Conservation (phyloP, 257 asterid species). For the Nicotiana tabacum region DNA sequence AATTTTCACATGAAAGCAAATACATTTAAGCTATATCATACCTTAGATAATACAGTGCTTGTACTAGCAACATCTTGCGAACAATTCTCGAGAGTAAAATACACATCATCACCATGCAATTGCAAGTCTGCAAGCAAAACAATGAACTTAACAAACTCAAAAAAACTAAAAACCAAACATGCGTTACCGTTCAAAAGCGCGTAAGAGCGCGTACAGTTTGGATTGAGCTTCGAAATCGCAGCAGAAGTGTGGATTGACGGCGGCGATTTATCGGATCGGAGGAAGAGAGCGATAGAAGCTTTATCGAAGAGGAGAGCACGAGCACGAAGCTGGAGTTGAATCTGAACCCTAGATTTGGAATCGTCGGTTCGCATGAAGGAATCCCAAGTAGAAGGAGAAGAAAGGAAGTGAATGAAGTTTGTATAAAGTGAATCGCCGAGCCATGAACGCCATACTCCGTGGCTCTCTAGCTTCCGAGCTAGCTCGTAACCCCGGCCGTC, state of each 20-base stretch:
- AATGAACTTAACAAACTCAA: constrained; percentile 9
- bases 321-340: constrained; percentile 83
- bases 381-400: constrained; percentile 77
- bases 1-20: background rate
- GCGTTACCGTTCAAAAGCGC: background rate
- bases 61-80: constrained; percentile 48
- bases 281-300: constrained; percentile 57
- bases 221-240: constrained; percentile 58
- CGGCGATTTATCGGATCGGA: constrained; percentile 26
- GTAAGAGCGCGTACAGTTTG: constrained; percentile 46
- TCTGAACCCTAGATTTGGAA: constrained; percentile 55
- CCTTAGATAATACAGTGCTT: constrained; percentile 55
- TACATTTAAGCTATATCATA: constrained; percentile 9
- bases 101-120: constrained; percentile 92
- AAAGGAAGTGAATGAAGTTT: constrained; percentile 56
- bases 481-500: constrained; percentile 90
- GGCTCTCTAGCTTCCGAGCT: constrained; percentile 86
- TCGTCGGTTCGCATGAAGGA: constrained; percentile 72
- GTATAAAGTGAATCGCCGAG: constrained; percentile 76
- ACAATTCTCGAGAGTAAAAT: constrained; percentile 72
- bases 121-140: constrained; percentile 57
- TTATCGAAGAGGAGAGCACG: constrained; percentile 93
- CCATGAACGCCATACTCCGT: constrained; percentile 87
- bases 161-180: background rate
- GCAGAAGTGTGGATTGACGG: constrained; percentile 18